A percentile compares a stretch with the other conserved stretches of the same genome.
Conservation (phyloP, 495 filamentous ascomycete genomes). For the Sordaria brevicollis region DNA sequence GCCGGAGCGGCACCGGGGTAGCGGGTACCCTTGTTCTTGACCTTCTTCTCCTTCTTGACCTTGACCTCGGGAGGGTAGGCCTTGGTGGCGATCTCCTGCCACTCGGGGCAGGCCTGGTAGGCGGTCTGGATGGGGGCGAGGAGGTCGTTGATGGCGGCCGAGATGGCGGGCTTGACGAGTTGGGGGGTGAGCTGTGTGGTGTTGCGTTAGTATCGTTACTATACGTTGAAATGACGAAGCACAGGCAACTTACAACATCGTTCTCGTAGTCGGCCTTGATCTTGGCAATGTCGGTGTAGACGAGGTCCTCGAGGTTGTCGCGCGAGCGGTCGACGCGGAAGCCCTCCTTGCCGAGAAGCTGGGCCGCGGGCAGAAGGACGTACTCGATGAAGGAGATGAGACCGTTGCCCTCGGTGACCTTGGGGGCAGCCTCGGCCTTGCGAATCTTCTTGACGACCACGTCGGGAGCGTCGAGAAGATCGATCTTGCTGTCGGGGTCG, state of each 20-base stretch:
- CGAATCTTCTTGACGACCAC: conserved; percentile 66
- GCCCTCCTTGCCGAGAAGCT: conserved; percentile 39
- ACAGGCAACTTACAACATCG: conserved; percentile 55
- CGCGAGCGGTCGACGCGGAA: conserved; percentile 48
- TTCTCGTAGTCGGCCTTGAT: conserved; percentile 69
- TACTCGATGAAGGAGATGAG: conserved; percentile 73
- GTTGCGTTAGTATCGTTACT: conserved; percentile 9
- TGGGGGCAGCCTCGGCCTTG: conserved; percentile 69
- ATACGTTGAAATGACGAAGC: background rate
- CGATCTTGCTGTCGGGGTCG: conserved; percentile 69
- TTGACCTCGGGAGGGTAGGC: conserved; percentile 67
- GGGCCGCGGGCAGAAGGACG: conserved; percentile 64
- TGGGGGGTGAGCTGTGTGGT: conserved; percentile 66
- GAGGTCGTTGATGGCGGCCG: conserved; percentile 56
- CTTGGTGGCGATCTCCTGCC: conserved; percentile 68
- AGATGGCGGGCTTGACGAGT: conserved; percentile 68
- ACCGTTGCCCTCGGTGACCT: conserved; percentile 74
- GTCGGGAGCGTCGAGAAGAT: conserved; percentile 71
- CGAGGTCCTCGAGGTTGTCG: conserved; percentile 58
- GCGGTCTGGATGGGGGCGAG: conserved; percentile 65
- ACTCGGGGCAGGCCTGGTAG: conserved; percentile 60
- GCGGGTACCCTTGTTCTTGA: conserved; percentile 69
- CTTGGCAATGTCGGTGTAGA: conserved; percentile 62
- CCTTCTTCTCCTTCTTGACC: conserved; percentile 51
- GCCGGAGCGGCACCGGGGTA: conserved; percentile 26